Conservation (phyloP, 2,329 filamentous ascomycete species). For the Chaetothyriales sp. region DNA sequence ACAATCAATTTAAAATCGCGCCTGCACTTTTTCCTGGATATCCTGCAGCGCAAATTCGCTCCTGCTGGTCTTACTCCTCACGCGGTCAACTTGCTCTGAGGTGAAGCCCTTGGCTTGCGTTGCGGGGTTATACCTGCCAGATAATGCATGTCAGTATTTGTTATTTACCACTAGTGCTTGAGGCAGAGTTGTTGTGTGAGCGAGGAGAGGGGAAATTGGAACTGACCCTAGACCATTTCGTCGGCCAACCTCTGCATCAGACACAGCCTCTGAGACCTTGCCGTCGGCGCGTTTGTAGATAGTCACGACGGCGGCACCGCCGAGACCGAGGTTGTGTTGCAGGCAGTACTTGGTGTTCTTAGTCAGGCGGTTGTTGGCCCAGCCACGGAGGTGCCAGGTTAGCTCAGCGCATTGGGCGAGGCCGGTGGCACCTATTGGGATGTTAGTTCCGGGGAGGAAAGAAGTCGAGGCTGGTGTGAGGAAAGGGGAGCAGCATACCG, state of each 20-base stretch:
- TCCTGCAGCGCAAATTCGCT: constrained; percentile 71
- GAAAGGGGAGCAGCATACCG: constrained; percentile 22
- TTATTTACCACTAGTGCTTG: background rate
- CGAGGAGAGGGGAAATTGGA: too few species aligned
- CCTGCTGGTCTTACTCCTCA: constrained; percentile 54
- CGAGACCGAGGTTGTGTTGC: constrained; percentile 87
- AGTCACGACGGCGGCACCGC: constrained; percentile 79
- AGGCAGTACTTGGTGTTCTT: constrained; percentile 57
- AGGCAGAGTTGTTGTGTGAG: too few species aligned
- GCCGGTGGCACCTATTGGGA: constrained; percentile 51
- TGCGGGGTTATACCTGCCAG: constrained; percentile 63
- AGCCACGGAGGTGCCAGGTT: constrained; percentile 87
- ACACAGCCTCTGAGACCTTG: constrained; percentile 45
- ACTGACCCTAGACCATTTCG: constrained; percentile 48
- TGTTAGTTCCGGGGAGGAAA: constrained; percentile 2
- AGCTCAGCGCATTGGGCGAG: constrained; percentile 90
- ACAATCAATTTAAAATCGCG: constrained; percentile 41
- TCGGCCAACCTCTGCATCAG: constrained; percentile 51
- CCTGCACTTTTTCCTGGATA: constrained; percentile 57
- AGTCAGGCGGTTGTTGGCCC: constrained; percentile 78
- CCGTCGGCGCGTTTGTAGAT: constrained; percentile 80
- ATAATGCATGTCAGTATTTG: background rate
- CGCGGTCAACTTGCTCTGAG: constrained; percentile 52
- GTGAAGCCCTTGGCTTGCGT: constrained; percentile 83
- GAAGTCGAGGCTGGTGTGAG: background rate